These are phyloP conservation scores for Jimgerdemannia lactiflua DNA, from an alignment of 192 early-diverging fungal species.

Conservation along the genomic window DNA sequence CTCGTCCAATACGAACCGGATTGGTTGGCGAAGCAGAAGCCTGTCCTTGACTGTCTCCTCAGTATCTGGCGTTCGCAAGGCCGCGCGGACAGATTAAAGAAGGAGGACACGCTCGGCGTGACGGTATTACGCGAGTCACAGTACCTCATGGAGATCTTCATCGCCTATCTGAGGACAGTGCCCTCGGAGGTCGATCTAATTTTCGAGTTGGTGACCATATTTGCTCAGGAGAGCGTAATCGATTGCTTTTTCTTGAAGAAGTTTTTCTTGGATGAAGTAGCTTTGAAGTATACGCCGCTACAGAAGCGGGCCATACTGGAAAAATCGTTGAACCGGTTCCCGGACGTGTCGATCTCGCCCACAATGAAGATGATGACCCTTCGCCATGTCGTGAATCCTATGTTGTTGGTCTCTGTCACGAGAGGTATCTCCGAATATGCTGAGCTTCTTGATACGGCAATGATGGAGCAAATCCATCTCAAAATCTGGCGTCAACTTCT, in stretches of 20 bases:
- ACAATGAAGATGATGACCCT: constrained; percentile 71
- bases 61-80: constrained; percentile 41
- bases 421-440: constrained; percentile 40
- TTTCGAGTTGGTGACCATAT: constrained; percentile 72
- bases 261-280: constrained; percentile 72
- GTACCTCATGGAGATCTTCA: constrained; percentile 70
- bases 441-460: constrained; percentile 56
- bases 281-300: constrained; percentile 43
- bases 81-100: constrained; percentile 43
- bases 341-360: constrained; percentile 53
- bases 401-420: constrained; percentile 69
- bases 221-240: constrained; percentile 63
- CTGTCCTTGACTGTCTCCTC: constrained; percentile 51
- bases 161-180: constrained; percentile 51
- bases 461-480: constrained; percentile 57
- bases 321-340: constrained; percentile 74
- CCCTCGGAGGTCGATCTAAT: constrained; percentile 65
- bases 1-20: constrained; percentile 47
- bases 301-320: constrained; percentile 71
- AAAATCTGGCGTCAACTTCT: constrained; percentile 56
- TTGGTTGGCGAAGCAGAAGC: constrained; percentile 43
- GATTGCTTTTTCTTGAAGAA: constrained; percentile 60
- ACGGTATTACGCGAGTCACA: constrained; percentile 47
- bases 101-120: constrained; percentile 38
- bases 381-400: constrained; percentile 83